Evolutionary conservation across 257 asterid genomes (phyloP).

Genomic region (Nicotiana attenuata): DNA sequence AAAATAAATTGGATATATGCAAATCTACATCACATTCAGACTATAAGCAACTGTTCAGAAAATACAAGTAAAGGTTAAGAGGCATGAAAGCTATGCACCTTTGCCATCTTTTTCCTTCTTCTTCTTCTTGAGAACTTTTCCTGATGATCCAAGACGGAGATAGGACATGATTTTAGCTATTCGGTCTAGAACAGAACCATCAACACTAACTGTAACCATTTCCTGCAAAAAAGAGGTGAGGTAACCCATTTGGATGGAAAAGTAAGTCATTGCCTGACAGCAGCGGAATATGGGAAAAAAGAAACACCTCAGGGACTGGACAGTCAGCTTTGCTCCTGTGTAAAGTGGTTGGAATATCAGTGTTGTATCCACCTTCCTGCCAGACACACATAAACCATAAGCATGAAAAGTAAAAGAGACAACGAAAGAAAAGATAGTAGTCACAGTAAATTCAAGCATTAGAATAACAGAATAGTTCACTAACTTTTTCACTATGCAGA

Average conservation of each 20-base stretch:
- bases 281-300: not conserved
- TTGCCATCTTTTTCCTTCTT: conserved; percentile 85
- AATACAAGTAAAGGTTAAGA: not conserved
- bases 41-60: not conserved
- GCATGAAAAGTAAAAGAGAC: not conserved
- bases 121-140: conserved; percentile 96
- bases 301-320: conserved; percentile 87
- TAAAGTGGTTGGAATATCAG: conserved; percentile 95
- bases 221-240: conserved; percentile 44
- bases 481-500: not conserved
- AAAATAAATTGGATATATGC: not conserved
- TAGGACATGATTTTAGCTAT: conserved; percentile 95
- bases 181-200: conserved; percentile 92
- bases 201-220: conserved; percentile 95
- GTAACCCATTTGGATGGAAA: conserved; percentile 6
- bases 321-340: conserved; percentile 98
- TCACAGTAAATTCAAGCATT: not conserved
- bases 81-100: conserved; percentile 38
- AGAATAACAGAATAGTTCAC: not conserved
- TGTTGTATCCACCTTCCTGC: conserved; percentile 83
- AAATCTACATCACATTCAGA: not conserved
- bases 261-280: not conserved
- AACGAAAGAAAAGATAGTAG: not conserved
- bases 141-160: conserved; percentile 99
- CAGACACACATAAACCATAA: conserved; percentile 15